Conservation (phyloP, 1,139 yeast genomes). For the Geotrichum aggregatum region DNA sequence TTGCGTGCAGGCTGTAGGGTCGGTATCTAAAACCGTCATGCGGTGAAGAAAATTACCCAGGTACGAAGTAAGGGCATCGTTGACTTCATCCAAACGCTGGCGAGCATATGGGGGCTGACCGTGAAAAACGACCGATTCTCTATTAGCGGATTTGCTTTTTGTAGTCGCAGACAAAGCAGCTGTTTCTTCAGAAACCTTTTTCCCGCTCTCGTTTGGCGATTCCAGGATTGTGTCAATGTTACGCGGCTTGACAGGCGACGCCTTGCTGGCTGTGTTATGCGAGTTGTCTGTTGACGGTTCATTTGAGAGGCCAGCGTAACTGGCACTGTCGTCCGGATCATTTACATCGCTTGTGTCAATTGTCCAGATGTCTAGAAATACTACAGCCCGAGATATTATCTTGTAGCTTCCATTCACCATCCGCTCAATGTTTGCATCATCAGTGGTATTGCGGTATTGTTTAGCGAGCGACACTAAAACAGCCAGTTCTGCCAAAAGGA, state of each 20-base stretch:
- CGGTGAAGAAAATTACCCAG: constrained; percentile 48
- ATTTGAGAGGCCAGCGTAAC: not conserved
- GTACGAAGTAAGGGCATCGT: constrained; percentile 63
- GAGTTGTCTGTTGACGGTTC: not conserved
- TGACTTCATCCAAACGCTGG: constrained; percentile 68
- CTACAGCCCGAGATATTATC: constrained; percentile 66
- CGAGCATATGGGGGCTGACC: constrained; percentile 62
- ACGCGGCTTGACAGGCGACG: not conserved
- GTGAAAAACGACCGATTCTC: constrained; percentile 35
- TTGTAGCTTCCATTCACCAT: constrained; percentile 69
- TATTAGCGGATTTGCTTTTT: constrained; percentile 15
- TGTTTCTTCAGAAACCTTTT: not conserved
- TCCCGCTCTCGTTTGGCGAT: not conserved
- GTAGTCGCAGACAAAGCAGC: not conserved
- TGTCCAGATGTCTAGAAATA: constrained; percentile 71
- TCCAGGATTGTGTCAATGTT: not conserved
- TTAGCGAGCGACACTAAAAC: constrained; percentile 82
- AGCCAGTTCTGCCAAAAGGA: constrained; percentile 85
- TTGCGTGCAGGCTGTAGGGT: constrained; percentile 37
- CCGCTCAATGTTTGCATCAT: constrained; percentile 61
- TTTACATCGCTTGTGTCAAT: constrained; percentile 26
- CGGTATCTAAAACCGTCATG: constrained; percentile 32
- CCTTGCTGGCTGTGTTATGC: not conserved
- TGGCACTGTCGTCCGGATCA: not conserved
- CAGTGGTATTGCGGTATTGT: constrained; percentile 70